phyloP scores from a whole-genome alignment of 148 eudicot genomes.

The Chenopodium berlandieri region DNA sequence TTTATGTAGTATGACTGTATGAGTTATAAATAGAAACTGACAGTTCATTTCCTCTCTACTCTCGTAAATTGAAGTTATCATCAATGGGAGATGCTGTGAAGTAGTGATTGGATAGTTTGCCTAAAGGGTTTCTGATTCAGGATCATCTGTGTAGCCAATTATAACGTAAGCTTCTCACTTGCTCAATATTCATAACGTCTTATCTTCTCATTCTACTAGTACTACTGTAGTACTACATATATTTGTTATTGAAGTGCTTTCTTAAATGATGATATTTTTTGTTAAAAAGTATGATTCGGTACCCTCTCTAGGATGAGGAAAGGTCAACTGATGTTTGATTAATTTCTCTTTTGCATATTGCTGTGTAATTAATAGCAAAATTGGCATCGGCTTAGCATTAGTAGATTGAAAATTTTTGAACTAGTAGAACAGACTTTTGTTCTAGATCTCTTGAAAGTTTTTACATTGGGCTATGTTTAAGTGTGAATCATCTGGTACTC shows the following conservation, averaged over 20 bases:
- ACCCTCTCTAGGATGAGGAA: neutral
- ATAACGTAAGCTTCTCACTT: neutral
- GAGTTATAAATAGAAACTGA: neutral
- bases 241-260: neutral
- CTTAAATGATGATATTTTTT: neutral
- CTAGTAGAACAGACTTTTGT: neutral
- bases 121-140: neutral
- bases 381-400: neutral
- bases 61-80: neutral
- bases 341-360: neutral
- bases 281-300: no score
- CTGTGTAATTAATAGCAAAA: neutral
- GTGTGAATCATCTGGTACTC: neutral
- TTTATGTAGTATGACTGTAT: neutral
- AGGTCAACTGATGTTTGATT: neutral
- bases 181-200: no score
- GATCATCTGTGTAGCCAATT: neutral
- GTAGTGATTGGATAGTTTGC: neutral
- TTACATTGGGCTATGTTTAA: neutral
- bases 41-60: neutral
- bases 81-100: neutral
- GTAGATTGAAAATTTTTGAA: neutral
- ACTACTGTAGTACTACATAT: neutral
- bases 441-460: neutral
- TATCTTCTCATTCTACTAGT: no score